Evolutionary conservation across 2,329 filamentous ascomycete species (phyloP), one percentile per base, ranked within the genome.

Genomic region (Xylariaceae sp.): DNA sequence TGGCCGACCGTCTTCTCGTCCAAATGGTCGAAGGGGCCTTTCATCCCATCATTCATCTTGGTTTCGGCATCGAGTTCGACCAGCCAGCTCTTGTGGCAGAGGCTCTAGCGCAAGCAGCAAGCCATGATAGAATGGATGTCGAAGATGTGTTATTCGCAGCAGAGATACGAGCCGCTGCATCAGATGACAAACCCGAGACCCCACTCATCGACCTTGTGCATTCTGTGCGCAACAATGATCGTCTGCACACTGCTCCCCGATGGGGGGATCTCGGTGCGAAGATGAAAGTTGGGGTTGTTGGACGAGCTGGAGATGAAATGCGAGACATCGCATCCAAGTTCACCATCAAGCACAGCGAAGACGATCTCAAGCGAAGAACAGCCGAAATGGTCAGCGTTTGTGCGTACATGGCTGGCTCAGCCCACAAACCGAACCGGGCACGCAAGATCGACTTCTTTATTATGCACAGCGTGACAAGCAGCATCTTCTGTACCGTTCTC

Each of bases 21-120:
- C 69, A 79, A 16, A 44, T 56, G 43, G 55, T 46, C 55, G 49
- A 60, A 73, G 79, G 83, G 2, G 74, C 83, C 40, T 64, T 83
- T 5, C 84, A 88, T 54, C 82, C 83, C 1, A 63, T 86, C 14
- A 86, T 88, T 44, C 82, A 87, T 54, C 69, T 86, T 2, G 82
- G 83, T 0, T 83, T 86, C 46, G 84, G 79, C 1, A 60, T 88
- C 36, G 83, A 88, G 57, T 86, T 86, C 55, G 65, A 78, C 6
- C 82, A 84, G 54, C 82, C 82, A 1, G 76, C 76, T 8, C 77
- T 88, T 48, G 69, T 87, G 17, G 82, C 83, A 1, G 80, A 87
- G 64, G 83, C 68, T 0, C 74, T 88, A 10, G 83, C 84, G 0
- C 76, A 86, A 62, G 71, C 80, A 1, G 79, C 80, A 3, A 70